These are phyloP conservation scores for Platanus orientalis DNA, from an alignment of 164 flowering plant genomes.

Conservation along the genomic window DNA sequence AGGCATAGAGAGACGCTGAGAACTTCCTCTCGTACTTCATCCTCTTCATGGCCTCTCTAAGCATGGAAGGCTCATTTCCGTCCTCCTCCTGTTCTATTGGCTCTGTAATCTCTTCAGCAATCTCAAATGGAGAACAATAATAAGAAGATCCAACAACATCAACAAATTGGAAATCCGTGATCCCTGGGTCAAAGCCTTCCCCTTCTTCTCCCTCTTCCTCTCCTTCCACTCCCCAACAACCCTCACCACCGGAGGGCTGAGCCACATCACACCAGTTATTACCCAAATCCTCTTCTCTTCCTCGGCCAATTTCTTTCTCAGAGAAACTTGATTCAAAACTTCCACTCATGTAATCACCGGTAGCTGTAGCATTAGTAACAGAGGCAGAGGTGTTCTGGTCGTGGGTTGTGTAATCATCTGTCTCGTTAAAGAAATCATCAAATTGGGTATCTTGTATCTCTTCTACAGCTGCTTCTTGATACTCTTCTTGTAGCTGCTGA, in stretches of 20 bases:
- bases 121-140: slow-evolving; percentile 33
- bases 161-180: slow-evolving; percentile 32
- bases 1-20: slow-evolving; percentile 66
- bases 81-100: slow-evolving; percentile 19
- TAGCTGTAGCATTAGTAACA: neutral
- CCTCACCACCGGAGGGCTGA: neutral
- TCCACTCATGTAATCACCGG: neutral
- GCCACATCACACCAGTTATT: slow-evolving; percentile 9
- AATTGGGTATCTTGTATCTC: slow-evolving; percentile 13
- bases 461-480: neutral
- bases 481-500: slow-evolving; percentile 3
- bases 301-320: neutral
- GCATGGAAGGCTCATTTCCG: slow-evolving; percentile 29
- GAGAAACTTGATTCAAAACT: slow-evolving; percentile 2
- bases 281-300: slow-evolving; percentile 10
- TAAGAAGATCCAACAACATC: slow-evolving; percentile 24
- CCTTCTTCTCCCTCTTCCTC: slow-evolving; percentile 9
- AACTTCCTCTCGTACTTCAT: slow-evolving; percentile 71
- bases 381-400: neutral
- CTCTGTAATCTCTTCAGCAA: slow-evolving; percentile 39
- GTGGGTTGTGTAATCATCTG: neutral
- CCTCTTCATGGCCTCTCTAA: slow-evolving; percentile 37
- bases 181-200: slow-evolving; percentile 14
- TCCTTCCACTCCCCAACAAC: neutral
- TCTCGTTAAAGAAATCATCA: slow-evolving; percentile 11